phyloP scores from a whole-genome alignment of 2,329 filamentous ascomycete species.

The Colletotrichum sp. region DNA sequence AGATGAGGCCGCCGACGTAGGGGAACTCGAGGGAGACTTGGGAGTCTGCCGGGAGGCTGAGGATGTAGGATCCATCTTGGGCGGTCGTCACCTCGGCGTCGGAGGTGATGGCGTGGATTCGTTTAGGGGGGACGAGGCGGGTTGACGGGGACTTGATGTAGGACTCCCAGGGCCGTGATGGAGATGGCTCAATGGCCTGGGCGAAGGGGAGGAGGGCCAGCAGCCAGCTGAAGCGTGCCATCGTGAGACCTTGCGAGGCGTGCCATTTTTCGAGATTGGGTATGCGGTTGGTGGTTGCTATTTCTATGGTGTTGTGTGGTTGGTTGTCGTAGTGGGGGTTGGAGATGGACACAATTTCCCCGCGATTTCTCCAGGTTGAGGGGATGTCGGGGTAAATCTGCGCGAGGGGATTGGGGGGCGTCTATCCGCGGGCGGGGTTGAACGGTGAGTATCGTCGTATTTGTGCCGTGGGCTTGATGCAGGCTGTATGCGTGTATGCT shows the following conservation, averaged over 20 bases:
- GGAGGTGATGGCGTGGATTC: constrained; percentile 7
- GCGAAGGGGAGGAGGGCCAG: background rate
- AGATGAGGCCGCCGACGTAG: constrained; percentile 21
- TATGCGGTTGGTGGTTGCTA: background rate
- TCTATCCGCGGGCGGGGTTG: constrained; percentile 3
- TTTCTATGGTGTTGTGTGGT: background rate
- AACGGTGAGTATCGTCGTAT: background rate
- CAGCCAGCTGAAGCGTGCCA: background rate
- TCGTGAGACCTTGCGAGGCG: background rate
- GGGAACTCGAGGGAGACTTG: constrained; percentile 23
- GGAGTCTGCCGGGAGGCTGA: background rate
- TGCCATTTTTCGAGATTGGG: background rate
- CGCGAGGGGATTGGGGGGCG: background rate
- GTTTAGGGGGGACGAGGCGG: constrained; percentile 7
- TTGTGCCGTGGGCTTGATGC: background rate
- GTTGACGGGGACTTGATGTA: constrained; percentile 13
- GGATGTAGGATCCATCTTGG: background rate
- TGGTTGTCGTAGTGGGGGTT: background rate
- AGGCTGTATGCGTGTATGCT: background rate
- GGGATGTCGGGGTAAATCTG: constrained; percentile 19
- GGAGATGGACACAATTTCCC: constrained; percentile 4
- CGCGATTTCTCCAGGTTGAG: background rate
- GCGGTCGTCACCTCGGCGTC: background rate
- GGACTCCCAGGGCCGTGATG: constrained; percentile 1
- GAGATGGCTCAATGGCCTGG: background rate